Percentiles rank a stretch among this genome's conserved stretches.
Conservation (phyloP, 192 early-diverging fungal genomes). For the Ambispora gerdemannii region DNA sequence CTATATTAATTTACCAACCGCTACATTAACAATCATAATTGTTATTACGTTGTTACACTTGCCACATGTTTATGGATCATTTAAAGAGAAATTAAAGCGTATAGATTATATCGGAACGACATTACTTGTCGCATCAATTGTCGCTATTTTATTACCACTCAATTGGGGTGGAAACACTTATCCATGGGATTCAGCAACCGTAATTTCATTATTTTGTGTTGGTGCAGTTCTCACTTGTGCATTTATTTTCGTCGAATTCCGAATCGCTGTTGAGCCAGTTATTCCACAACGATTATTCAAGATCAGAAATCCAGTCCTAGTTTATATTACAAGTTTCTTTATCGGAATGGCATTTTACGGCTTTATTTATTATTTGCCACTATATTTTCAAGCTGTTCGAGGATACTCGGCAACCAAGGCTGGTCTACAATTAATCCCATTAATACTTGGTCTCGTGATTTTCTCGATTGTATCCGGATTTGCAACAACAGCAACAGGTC, state of each 20-base stretch:
- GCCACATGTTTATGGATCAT: constrained; percentile 27
- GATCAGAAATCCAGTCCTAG: constrained; percentile 54
- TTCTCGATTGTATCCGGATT: constrained; percentile 54
- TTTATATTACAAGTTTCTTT: constrained; percentile 47
- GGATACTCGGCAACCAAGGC: constrained; percentile 48
- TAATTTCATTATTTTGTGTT: constrained; percentile 56
- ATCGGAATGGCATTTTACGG: constrained; percentile 60
- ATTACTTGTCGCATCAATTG: constrained; percentile 33
- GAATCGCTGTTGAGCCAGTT: constrained; percentile 58
- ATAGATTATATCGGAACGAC: constrained; percentile 40
- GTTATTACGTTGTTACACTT: constrained; percentile 29
- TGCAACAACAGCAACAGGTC: constrained; percentile 51
- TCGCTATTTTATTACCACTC: constrained; percentile 35
- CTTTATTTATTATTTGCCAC: constrained; percentile 61
- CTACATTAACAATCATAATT: constrained; percentile 23
- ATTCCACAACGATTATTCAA: constrained; percentile 49
- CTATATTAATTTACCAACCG: constrained; percentile 37
- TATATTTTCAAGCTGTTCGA: constrained; percentile 65
- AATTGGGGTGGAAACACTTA: constrained; percentile 34
- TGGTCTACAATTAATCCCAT: constrained; percentile 66
- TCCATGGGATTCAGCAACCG: background rate
- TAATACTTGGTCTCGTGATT: constrained; percentile 51
- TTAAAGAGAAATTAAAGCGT: constrained; percentile 27
- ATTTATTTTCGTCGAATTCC: constrained; percentile 56
- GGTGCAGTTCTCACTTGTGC: constrained; percentile 39